These are phyloP conservation scores for Rostrohypoxylon terebratum DNA, from an alignment of 495 filamentous ascomycete genomes.

Conservation along the genomic window DNA sequence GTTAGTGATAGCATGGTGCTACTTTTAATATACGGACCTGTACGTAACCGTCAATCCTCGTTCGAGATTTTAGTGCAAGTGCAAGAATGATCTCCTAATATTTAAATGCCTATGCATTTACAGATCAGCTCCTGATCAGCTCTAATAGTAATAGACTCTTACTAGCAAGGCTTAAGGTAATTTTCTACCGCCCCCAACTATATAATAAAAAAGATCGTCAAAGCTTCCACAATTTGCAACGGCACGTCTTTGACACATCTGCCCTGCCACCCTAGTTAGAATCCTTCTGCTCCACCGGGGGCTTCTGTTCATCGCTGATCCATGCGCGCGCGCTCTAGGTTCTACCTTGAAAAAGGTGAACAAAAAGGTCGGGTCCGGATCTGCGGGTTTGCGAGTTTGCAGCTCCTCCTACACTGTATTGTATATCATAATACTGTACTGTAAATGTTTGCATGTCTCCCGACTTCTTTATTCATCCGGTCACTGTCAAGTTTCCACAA, in stretches of 20 bases:
- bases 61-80: background rate
- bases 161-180: background rate
- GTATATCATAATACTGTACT: background rate
- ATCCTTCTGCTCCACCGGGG: constrained; percentile 32
- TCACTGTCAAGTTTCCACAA: constrained; percentile 15
- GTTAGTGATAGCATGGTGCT: constrained; percentile 2
- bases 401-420: background rate
- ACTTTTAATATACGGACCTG: background rate
- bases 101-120: background rate
- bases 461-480: constrained; percentile 4
- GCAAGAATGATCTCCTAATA: background rate
- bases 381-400: background rate
- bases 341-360: constrained; percentile 1
- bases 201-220: constrained; percentile 29
- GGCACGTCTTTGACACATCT: constrained; percentile 19
- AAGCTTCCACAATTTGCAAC: constrained; percentile 23
- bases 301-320: constrained; percentile 28
- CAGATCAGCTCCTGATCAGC: too few species aligned
- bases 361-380: constrained; percentile 7
- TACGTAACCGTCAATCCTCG: background rate
- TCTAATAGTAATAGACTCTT: background rate
- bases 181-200: background rate
- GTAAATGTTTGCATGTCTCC: background rate
- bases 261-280: constrained; percentile 24
- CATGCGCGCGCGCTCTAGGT: constrained; percentile 10